phyloP scores from a whole-genome alignment of 352 stramenopile genomes.

The Pythium scleroteichum region DNA sequence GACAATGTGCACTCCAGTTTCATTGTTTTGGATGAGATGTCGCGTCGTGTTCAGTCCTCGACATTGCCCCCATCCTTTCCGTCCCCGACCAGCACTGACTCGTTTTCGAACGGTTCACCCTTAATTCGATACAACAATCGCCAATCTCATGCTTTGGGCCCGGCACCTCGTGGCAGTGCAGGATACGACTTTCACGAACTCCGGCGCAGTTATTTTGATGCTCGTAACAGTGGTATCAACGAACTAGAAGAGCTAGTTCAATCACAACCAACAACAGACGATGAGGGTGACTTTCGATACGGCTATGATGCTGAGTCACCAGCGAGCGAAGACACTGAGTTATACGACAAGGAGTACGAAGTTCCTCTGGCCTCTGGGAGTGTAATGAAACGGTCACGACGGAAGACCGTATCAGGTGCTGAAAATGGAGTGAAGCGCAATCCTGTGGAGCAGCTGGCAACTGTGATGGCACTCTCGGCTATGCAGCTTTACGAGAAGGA shows the following conservation, averaged over 20 bases:
- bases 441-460: constrained; percentile 45
- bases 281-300: constrained; percentile 31
- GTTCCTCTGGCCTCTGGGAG: constrained; percentile 8
- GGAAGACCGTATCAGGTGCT: not conserved
- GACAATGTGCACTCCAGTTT: constrained; percentile 9
- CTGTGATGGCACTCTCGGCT: constrained; percentile 66
- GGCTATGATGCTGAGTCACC: constrained; percentile 23
- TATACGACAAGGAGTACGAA: constrained; percentile 26
- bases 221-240: constrained; percentile 28
- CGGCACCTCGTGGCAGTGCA: not conserved
- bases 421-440: constrained; percentile 3
- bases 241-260: constrained; percentile 24
- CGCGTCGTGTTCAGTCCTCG: not conserved
- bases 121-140: constrained; percentile 5
- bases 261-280: constrained; percentile 9
- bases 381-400: constrained; percentile 1
- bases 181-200: constrained; percentile 22
- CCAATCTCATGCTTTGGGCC: not conserved
- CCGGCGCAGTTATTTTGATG: constrained; percentile 30
- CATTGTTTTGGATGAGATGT: constrained; percentile 5
- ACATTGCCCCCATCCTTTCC: constrained; percentile 7
- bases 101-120: constrained; percentile 15
- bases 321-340: constrained; percentile 21
- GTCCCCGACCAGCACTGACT: constrained; percentile 19
- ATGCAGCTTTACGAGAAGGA: constrained; percentile 82